Evolutionary conservation across 2,329 filamentous ascomycete species (phyloP), one percentile per base, ranked within the genome.

Genomic region (Colletotrichum simmondsii): DNA sequence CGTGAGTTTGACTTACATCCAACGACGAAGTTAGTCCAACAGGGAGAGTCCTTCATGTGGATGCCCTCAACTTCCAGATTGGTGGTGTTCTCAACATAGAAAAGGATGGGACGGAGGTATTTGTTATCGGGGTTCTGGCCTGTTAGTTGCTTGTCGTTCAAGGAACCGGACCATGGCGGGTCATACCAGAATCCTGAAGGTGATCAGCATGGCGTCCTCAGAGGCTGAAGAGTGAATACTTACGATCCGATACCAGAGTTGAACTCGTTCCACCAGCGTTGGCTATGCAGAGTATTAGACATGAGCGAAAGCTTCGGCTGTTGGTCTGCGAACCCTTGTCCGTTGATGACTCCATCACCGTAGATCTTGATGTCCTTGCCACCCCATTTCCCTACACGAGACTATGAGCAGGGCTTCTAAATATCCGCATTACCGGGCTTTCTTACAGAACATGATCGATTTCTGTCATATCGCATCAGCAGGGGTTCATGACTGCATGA

Each of bases 21-120:
- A 16, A 92, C 88, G 46, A 92, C 82, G 76, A 91, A 92, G 77
- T 90, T 92, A 2, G 87, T 91, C 90, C 90, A 92, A 83, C 88
- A 91, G 2, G 90, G 90, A 1, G 89, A 90, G 78, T 91, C 89
- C 74, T 90, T 87, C 75, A 91, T 85, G 22, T 88, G 87, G 68
- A 92, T 90, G 2, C 90, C 90, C 30, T 87, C 85, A 8, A 92
- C 85, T 4, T 85, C 85, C 2, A 92, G 78, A 26, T 90, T 87
- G 1, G 89, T 92, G 0, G 89, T 87, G 65, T 92, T 92, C 78
- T 92, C 88, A 0, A 88, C 90, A 54, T 91, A 83, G 81, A 92
- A 92, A 5, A 92, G 83, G 22, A 91, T 88, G 0, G 90, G 90
- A 0, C 90, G 87, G 59, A 88, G 86, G 76, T 88, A 92, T 4